Evolutionary conservation across 1,284 basidiomycete species (phyloP), one percentile per base, ranked within the genome.

Genomic region (Salmacisia buchloeana): DNA sequence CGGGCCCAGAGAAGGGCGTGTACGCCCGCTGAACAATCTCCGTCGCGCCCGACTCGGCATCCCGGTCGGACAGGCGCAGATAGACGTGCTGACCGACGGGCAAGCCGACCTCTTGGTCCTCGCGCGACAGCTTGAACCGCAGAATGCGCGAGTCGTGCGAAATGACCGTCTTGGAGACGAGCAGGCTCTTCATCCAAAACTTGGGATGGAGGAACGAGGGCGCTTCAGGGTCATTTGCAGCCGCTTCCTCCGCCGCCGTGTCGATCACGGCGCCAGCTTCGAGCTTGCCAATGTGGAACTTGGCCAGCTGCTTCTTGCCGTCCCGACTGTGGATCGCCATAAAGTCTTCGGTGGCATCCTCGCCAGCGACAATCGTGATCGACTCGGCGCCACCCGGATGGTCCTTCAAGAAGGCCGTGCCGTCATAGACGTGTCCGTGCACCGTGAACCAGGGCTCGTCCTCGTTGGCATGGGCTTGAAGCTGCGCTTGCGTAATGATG

Each of bases 341-440:
- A 67, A 88, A 88, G 67, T 87, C 86, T 21, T 87, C 86, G 0
- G 85, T 84, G 0, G 85, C 85, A 68, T 88, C 87, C 67, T 87
- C 83, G 0, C 86, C 87, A 0, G 85, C 85, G 2, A 85, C 83
- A 12, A 86, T 78, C 10, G 83, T 79, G 64, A 88, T 88, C 1
- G 84, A 85, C 63, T 86, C 84, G 0, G 82, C 81, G 2, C 87
- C 87, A 18, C 87, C 87, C 0, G 87, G 87, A 71, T 89, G 87
- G 21, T 85, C 83, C 23, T 82, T 79, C 36, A 88, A 80, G 74
- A 85, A 88, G 27, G 75, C 77, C 0, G 85, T 85, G 0, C 83
- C 85, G 62, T 87, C 84, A 72, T 83, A 84, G 45, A 73, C 71
- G 71, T 88, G 83, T 9, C 85, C 86, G 33, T 83, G 71, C 12